phyloP scores from a whole-genome alignment of 352 stramenopile species.

The Globisporangium orthogonon region DNA sequence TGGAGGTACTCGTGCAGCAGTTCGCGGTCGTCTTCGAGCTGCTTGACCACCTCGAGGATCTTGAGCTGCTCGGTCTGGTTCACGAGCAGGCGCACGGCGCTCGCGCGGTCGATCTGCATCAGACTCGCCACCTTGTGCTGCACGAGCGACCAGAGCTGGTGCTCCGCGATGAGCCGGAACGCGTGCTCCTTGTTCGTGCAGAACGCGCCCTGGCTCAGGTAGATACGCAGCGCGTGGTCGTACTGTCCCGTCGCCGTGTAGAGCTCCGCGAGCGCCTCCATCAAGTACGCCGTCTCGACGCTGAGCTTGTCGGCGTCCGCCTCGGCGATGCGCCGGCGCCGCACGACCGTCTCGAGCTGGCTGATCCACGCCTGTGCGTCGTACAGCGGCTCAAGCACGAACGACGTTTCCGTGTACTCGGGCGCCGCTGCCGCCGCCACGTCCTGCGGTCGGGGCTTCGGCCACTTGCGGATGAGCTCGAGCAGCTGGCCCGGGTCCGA shows the following conservation, averaged over 20 bases:
- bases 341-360: conserved; percentile 68
- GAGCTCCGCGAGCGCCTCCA: conserved; percentile 75
- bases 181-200: conserved; percentile 84
- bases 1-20: conserved; percentile 73
- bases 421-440: conserved; percentile 23
- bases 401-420: conserved; percentile 65
- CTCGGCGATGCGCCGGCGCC: conserved; percentile 65
- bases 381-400: conserved; percentile 74
- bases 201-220: conserved; percentile 75
- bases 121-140: conserved; percentile 73
- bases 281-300: conserved; percentile 76
- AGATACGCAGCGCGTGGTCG: conserved; percentile 78
- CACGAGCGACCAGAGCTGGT: conserved; percentile 74
- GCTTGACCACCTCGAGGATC: conserved; percentile 67
- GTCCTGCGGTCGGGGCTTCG: conserved; percentile 55
- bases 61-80: conserved; percentile 78
- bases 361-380: conserved; percentile 79
- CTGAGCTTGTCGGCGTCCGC: conserved; percentile 45
- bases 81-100: conserved; percentile 71
- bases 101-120: conserved; percentile 68
- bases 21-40: conserved; percentile 62
- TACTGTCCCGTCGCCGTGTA: conserved; percentile 81
- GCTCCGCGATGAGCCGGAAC: conserved; percentile 80
- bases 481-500: conserved; percentile 70
- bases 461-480: conserved; percentile 79